These are phyloP conservation scores for Pugionium dolabratum DNA, from an alignment of 345 rosid species.

Conservation along the genomic window DNA sequence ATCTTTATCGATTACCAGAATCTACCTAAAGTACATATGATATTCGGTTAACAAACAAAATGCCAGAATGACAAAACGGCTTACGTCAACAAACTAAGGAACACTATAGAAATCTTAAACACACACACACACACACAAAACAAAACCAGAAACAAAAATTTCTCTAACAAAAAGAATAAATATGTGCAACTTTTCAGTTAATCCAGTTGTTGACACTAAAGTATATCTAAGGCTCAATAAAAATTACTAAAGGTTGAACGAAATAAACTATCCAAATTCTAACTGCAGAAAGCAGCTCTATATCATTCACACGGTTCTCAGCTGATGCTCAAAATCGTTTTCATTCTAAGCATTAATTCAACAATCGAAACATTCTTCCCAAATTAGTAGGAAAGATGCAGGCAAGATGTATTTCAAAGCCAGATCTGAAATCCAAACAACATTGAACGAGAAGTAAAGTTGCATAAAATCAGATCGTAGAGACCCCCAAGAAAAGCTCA, in stretches of 20 bases:
- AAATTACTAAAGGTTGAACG: neutral
- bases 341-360: neutral
- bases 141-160: neutral
- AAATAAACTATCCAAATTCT: neutral
- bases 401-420: neutral
- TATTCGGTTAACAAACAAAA: neutral
- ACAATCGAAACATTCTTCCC: neutral
- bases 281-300: neutral
- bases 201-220: slow-evolving; percentile 3
- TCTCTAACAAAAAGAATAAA: neutral
- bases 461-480: slow-evolving; percentile 1
- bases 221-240: neutral
- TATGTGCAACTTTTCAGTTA: neutral
- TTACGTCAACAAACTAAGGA: neutral
- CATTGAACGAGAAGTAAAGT: neutral
- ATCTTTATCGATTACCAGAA: neutral
- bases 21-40: too few relatives aligned
- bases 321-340: slow-evolving; percentile 4
- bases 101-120: neutral
- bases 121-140: neutral
- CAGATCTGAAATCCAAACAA: slow-evolving; percentile 38
- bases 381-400: neutral
- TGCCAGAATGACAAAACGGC: neutral
- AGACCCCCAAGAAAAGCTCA: neutral
- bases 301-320: neutral